Conservation (phyloP, 257 asterid genomes). For the Gentiana dahurica region DNA sequence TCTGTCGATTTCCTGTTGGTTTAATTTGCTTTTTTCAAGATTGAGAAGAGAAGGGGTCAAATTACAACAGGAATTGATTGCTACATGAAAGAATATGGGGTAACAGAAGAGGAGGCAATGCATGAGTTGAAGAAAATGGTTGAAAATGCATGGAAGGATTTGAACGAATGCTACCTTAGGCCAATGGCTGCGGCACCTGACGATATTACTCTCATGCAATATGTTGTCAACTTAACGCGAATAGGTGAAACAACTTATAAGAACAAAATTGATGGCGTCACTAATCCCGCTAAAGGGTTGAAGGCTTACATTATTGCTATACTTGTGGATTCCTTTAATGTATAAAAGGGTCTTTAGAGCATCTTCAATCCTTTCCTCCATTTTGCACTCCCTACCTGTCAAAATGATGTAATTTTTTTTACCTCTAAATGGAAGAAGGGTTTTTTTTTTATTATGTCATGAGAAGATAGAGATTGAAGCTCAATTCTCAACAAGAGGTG, state of each 20-base stretch:
- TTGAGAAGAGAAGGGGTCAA: slow-evolving; percentile 43
- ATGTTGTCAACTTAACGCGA: slow-evolving; percentile 25
- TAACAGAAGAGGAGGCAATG: slow-evolving; percentile 26
- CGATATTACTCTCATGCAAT: slow-evolving; percentile 8
- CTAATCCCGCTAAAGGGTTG: slow-evolving; percentile 39
- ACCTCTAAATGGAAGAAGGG: too few relatives aligned
- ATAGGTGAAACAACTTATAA: slow-evolving; percentile 32
- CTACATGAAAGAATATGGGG: slow-evolving; percentile 33
- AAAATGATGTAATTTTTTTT: too few relatives aligned
- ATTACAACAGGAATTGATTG: slow-evolving; percentile 39
- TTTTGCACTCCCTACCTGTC: too few relatives aligned
- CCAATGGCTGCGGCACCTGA: slow-evolving; percentile 13
- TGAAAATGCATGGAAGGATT: slow-evolving; percentile 40
- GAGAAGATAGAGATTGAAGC: too few relatives aligned
- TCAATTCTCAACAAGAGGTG: too few relatives aligned
- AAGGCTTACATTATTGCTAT: slow-evolving; percentile 18
- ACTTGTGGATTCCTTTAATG: slow-evolving; percentile 13
- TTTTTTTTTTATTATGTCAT: too few relatives aligned
- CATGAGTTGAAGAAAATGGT: slow-evolving; percentile 20
- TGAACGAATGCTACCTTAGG: slow-evolving; percentile 28
- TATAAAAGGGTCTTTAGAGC: neutral
- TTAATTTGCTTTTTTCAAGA: slow-evolving; percentile 6
- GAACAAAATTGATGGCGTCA: slow-evolving; percentile 35
- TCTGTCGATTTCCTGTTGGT: too few relatives aligned
- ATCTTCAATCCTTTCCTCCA: too few relatives aligned